Percentiles rank a stretch among this genome's conserved stretches.
These are phyloP conservation scores for Catunica adiposa DNA, from an alignment of 2,329 filamentous ascomycete genomes.

Conservation along the genomic window DNA sequence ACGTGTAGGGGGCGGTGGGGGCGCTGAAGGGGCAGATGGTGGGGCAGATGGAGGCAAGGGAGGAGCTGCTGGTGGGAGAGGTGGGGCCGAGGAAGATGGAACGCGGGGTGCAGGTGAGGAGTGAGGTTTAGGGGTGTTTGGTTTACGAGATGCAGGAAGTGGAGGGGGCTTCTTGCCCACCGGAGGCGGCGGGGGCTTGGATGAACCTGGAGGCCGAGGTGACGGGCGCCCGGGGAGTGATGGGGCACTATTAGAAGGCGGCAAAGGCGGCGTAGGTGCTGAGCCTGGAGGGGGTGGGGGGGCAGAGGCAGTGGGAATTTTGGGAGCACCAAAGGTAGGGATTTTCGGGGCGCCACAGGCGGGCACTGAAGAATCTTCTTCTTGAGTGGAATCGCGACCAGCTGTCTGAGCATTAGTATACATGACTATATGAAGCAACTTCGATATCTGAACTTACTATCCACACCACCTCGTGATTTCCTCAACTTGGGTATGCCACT, in stretches of 20 bases:
- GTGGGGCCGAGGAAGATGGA: slow-evolving; percentile 24
- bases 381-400: slow-evolving; percentile 9
- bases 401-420: slow-evolving; percentile 2
- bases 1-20: background rate
- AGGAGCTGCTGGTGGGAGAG: slow-evolving; percentile 25
- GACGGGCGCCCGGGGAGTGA: slow-evolving; percentile 29
- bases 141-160: slow-evolving; percentile 28
- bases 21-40: slow-evolving; percentile 19
- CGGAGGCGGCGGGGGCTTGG: slow-evolving; percentile 57
- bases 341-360: slow-evolving; percentile 27
- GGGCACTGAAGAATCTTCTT: slow-evolving; percentile 1
- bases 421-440: background rate
- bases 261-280: slow-evolving; percentile 41
- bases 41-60: slow-evolving; percentile 24
- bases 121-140: slow-evolving; percentile 35
- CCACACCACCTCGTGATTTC: slow-evolving; percentile 65
- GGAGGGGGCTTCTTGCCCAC: slow-evolving; percentile 61
- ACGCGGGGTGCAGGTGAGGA: slow-evolving; percentile 23
- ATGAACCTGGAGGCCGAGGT: slow-evolving; percentile 34
- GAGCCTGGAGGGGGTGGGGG: slow-evolving; percentile 27
- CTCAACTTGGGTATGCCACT: slow-evolving; percentile 91
- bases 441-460: slow-evolving; percentile 28
- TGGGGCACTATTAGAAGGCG: slow-evolving; percentile 37
- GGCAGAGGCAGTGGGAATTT: slow-evolving; percentile 40
- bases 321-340: slow-evolving; percentile 38